Conservation (phyloP, 495 filamentous ascomycete species). For the Podospora conica region DNA sequence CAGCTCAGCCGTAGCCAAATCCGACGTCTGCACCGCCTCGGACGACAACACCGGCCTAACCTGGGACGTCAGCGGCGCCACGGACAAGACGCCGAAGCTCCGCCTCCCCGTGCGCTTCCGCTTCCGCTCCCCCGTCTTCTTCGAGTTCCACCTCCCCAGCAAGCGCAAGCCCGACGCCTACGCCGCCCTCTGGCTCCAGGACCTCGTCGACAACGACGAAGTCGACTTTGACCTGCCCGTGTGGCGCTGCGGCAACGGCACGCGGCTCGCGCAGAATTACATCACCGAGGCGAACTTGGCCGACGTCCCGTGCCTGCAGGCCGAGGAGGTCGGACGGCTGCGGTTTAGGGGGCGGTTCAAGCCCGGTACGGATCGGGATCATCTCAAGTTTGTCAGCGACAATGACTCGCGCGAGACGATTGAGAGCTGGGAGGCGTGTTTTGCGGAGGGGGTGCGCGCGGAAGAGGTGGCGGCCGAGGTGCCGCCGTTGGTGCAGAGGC, state of each 20-base stretch:
- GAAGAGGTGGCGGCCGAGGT: constrained; percentile 61
- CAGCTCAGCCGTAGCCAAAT: constrained; percentile 62
- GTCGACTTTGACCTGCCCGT: constrained; percentile 75
- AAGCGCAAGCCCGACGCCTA: constrained; percentile 67
- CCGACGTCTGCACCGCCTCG: constrained; percentile 48
- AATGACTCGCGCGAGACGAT: constrained; percentile 88
- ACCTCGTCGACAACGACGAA: constrained; percentile 72
- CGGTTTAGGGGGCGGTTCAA: constrained; percentile 76
- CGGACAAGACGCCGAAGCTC: constrained; percentile 45
- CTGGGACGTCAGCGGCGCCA: constrained; percentile 58
- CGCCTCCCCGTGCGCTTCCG: constrained; percentile 81
- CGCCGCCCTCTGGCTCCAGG: constrained; percentile 78
- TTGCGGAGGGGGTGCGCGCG: constrained; percentile 71
- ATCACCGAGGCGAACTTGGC: constrained; percentile 67
- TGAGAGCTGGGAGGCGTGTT: constrained; percentile 89
- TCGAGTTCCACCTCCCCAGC: constrained; percentile 69
- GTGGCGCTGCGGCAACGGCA: constrained; percentile 68
- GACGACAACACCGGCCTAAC: constrained; percentile 55
- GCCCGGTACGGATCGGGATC: constrained; percentile 84
- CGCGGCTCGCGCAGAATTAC: constrained; percentile 82
- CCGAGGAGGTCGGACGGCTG: constrained; percentile 69
- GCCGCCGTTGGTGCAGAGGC: constrained; percentile 55
- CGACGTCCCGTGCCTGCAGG: constrained; percentile 59
- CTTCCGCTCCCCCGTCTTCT: constrained; percentile 80
- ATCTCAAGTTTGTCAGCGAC: constrained; percentile 73